Base-by-base conservation (phyloP, 192 early-diverging fungal species). In the Podila clonocystis region DNA sequence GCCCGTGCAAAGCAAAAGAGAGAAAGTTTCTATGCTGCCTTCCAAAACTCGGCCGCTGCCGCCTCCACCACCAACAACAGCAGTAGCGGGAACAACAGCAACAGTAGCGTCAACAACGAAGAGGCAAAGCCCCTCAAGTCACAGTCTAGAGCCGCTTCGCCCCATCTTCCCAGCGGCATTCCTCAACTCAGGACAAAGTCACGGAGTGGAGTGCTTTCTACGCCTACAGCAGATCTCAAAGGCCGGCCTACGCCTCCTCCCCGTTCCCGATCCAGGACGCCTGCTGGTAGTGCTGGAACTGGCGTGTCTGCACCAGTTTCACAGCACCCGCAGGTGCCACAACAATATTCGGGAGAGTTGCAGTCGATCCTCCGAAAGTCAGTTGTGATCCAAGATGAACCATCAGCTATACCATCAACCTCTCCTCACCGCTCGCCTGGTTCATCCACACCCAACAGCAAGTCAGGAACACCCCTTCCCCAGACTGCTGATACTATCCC, bases 321-420 rank as follows among this genome's bases (percentile, higher is more conserved):
- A n/a, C 77, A 80, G 58, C 77, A 80, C 29, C 77, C 77, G 0
- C 70, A 71, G 30, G 28, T 80, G 22, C 70, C 70, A 20, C 77
- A 63, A 9, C 75, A 79, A n/a, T 79, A 79, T 22, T 79, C 75
- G 15, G 62, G 65, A 15, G 77, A 80, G 20, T 49, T 73, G 19
- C 77, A 80, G 22, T 72, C 77, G 9, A 80, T 80, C 9, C 57
- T 73, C 17, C 77, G 77, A n/a, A 80, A 80, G 59, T 80, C 77
- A 0, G 70, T 69, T 17, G 68, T 65, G 9, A 3, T 73, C 4
- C 9, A 57, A 13, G 77, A 72, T 2, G 77, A 80, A 0, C 5
- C 24, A 38, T 36, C 38, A 13, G 2, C 65, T 20, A 5, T 22
- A 9, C 66, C 52, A 34, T 55, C 65, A 11, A 30, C 60, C 2